A percentile compares a stretch with the other conserved stretches of the same genome.
Evolutionary conservation across 2,329 filamentous ascomycete genomes (phyloP).

Genomic region (Colletotrichum acutatum): DNA sequence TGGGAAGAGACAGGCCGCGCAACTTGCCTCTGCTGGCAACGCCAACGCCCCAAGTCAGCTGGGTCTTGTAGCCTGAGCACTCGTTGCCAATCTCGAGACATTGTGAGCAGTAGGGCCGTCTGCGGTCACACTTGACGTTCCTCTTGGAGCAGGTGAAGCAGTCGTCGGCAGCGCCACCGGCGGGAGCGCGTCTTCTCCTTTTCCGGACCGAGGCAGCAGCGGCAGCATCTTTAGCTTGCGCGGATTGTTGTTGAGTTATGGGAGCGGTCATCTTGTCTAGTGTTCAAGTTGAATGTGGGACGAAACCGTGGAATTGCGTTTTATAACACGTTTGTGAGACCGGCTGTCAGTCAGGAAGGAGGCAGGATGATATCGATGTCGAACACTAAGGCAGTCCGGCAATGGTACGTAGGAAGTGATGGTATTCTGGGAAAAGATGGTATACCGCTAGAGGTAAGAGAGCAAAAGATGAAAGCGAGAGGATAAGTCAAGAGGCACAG

Average conservation of each 20-base stretch:
- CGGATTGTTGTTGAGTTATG: constrained; percentile 36
- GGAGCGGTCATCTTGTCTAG: constrained; percentile 35
- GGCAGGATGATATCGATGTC: neutral
- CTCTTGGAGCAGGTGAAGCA: constrained; percentile 94
- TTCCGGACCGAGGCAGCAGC: constrained; percentile 67
- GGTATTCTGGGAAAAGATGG: constrained; percentile 11
- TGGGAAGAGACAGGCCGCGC: constrained; percentile 82
- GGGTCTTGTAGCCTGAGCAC: constrained; percentile 96
- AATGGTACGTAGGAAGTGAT: constrained; percentile 14
- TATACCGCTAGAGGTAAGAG: constrained; percentile 8
- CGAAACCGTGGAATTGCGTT: constrained; percentile 4
- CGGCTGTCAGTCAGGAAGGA: constrained; percentile 11
- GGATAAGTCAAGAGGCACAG: constrained; percentile 28
- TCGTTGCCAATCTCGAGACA: constrained; percentile 92
- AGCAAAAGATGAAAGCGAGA: constrained; percentile 14
- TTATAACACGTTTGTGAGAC: constrained; percentile 18
- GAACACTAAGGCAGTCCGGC: neutral
- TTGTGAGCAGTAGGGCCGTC: constrained; percentile 93
- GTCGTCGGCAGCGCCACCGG: constrained; percentile 90
- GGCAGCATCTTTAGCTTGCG: constrained; percentile 58
- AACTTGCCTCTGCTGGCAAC: constrained; percentile 96
- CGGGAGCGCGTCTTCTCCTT: constrained; percentile 87
- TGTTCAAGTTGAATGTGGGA: constrained; percentile 2
- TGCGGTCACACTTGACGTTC: constrained; percentile 86
- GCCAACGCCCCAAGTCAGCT: constrained; percentile 95